Evolutionary conservation across 768 basidiomycete genomes (phyloP), one percentile per base, ranked within the genome.

Genomic region (Collybiopsis luxurians): DNA sequence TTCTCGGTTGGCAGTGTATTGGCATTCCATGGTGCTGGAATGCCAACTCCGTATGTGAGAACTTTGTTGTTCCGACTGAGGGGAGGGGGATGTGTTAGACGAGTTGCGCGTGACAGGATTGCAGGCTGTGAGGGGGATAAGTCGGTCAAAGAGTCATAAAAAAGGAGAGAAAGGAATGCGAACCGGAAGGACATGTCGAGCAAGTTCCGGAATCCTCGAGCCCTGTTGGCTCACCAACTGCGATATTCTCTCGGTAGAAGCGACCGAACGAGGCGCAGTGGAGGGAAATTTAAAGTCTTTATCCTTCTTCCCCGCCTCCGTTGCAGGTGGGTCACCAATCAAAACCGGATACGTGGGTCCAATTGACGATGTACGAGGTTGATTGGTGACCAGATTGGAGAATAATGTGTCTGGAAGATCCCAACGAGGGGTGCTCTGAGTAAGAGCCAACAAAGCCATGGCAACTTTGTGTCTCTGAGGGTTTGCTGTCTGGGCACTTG

Each of bases 381-480:
- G 69, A 61, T 83, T 85, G 11, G 87, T 85, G 1, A 74, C 75
- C 2, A 83, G 76, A 38, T 73, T 78, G 0, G 78, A 81, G 63
- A 82, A 90, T 43, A 92, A 67, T 2, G 87, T 85, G 59, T 87
- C 81, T 2, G 87, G 75, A 10, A 83, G 70, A 24, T 88, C 85
- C 89, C 89, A 90, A 3, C 88, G 80, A 10, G 86, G 73, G 23
- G 73, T 71, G 21, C 71, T 68, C 66, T 89, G 83, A 2, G 81
- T 73, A 52, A 86, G 80, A 0, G 75, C 67, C 34, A 91, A 76
- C 9, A 92, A 72, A 0, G 85, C 78, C 80, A 91, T 83, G 3
- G 87, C 85, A n/a, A 91, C 84, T 64, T 83, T 85, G 71, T 92
- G 89, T 43, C 87, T 80, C 4, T 83, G 71, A 28, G 85, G 83